phyloP scores from a whole-genome alignment of 2,329 filamentous ascomycete genomes.

The Trichoderma endophyticum region DNA sequence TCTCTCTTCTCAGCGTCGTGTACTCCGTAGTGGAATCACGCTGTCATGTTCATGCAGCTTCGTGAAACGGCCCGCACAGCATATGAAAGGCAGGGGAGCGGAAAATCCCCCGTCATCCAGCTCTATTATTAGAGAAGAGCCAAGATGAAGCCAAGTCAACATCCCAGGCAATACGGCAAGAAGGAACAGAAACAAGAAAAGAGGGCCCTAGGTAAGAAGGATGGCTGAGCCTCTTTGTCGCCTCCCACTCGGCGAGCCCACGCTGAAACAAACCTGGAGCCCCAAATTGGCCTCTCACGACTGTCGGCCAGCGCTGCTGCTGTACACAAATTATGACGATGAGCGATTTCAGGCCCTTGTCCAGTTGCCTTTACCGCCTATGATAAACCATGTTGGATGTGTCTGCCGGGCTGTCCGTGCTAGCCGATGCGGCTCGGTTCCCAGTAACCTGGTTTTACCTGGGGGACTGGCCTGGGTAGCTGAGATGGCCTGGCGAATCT shows the following conservation, averaged over 20 bases:
- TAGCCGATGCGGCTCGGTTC: conserved; percentile 18
- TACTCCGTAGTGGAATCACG: not conserved
- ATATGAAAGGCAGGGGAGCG: not conserved
- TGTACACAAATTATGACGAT: not conserved
- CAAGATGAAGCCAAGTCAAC: not conserved
- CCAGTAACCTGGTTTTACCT: conserved; percentile 17
- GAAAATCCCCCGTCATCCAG: not conserved
- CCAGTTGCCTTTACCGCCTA: conserved; percentile 6
- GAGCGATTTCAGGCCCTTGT: conserved; percentile 15
- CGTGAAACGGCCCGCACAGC: not conserved
- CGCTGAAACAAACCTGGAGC: conserved; percentile 1
- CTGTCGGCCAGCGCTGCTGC: not conserved
- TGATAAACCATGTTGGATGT: conserved; percentile 1
- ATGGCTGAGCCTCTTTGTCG: not conserved
- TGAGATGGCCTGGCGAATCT: conserved; percentile 14
- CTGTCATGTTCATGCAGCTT: conserved; percentile 7
- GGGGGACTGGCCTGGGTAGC: not conserved
- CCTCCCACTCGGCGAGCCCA: conserved; percentile 11
- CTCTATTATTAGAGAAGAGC: not conserved
- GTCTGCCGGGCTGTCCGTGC: conserved; percentile 17
- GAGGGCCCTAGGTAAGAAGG: not conserved
- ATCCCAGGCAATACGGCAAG: not conserved
- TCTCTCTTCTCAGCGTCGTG: not conserved
- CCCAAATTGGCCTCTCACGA: not conserved
- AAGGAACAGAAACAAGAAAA: not conserved